Evolutionary conservation across 2,329 filamentous ascomycete species (phyloP), one percentile per base, ranked within the genome.

Genomic region (Mariannaea elegans): DNA sequence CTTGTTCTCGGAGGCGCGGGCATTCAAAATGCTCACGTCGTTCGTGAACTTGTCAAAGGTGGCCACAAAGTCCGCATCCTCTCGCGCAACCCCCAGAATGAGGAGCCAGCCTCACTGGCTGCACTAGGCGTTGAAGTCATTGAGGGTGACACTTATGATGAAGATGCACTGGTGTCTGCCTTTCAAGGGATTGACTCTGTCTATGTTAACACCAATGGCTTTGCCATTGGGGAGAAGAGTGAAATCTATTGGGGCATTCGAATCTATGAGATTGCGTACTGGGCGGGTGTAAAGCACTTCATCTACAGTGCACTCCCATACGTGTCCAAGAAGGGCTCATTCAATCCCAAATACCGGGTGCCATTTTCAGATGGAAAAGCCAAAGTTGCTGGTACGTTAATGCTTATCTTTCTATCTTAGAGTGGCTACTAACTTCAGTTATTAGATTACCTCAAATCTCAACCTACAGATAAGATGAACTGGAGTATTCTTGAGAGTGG

Each of bases 131-230:
- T 27, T 27, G 24, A 27, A 9, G 24, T 64, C 10, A n/a, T 62
- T 7, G 24, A 59, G 7, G 59, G 55, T 2, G 46, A 62, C 7
- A 49, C 46, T 7, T 62, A 64, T 32, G 51, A 64, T 13, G 59
- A 64, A 3, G 51, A 53, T 18, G 47, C 47, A 13, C 56, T 64
- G 3, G 7, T 45, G 7, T 16, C 39, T 1, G 51, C 51, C 7
- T 62, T 62, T 8, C 16, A 62, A 18, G 62, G 38, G 13, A 46
- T 64, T 2, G 13, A 64, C 24, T 41, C 24, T 2, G 47, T 41
- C 7, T 64, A 39, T 19, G 62, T 62, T n/a, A 64, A 64, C 32
- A 64, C 62, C 7, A 62, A 64, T 32, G 62, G 62, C 1, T 64
- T 64, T 10, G 59, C 62, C 1, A 38, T 64, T 2, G 59, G 62